These are phyloP conservation scores for Globisporangium recalcitrans DNA, from an alignment of 352 stramenopile genomes.

Conservation along the genomic window DNA sequence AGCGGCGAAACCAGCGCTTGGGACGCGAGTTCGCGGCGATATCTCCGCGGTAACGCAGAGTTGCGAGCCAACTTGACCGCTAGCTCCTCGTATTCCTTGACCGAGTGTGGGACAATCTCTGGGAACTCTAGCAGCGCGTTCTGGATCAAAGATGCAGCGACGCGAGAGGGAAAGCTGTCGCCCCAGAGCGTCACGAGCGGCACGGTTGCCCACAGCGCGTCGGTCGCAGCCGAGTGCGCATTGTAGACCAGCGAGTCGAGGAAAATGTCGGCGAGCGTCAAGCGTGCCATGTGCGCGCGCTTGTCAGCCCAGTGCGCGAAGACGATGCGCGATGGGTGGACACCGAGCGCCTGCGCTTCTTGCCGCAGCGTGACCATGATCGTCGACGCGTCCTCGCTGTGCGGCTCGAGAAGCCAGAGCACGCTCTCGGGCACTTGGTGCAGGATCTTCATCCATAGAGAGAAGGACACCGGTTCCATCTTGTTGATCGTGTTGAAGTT, in stretches of 20 bases:
- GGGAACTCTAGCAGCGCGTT: slow-evolving; percentile 25
- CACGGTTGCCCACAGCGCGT: slow-evolving; percentile 86
- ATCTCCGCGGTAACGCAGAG: slow-evolving; percentile 13
- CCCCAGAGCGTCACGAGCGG: slow-evolving; percentile 88
- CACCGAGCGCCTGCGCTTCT: slow-evolving; percentile 60
- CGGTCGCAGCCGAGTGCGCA: slow-evolving; percentile 92
- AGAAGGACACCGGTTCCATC: slow-evolving; percentile 88
- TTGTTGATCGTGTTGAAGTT: slow-evolving; percentile 95
- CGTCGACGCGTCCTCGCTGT: slow-evolving; percentile 13
- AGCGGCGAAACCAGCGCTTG: slow-evolving; percentile 41
- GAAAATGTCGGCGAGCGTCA: slow-evolving; percentile 87
- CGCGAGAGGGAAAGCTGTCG: slow-evolving; percentile 63
- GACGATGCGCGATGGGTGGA: slow-evolving; percentile 55
- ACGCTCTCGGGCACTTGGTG: slow-evolving; percentile 75
- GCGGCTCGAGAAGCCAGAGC: slow-evolving; percentile 79
- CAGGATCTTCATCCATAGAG: slow-evolving; percentile 86
- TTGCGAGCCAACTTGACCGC: slow-evolving; percentile 44
- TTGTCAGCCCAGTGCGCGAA: slow-evolving; percentile 70
- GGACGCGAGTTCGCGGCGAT: slow-evolving; percentile 30
- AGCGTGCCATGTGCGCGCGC: slow-evolving; percentile 67
- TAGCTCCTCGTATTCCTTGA: slow-evolving; percentile 70
- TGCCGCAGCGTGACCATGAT: slow-evolving; percentile 39
- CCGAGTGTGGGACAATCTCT: slow-evolving; percentile 37
- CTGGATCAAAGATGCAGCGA: slow-evolving; percentile 53
- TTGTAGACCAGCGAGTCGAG: slow-evolving; percentile 95